A percentile compares a stretch with the other conserved stretches of the same genome.
Conservation (phyloP, 2,329 filamentous ascomycete species). For the Ascochyta lentis region DNA sequence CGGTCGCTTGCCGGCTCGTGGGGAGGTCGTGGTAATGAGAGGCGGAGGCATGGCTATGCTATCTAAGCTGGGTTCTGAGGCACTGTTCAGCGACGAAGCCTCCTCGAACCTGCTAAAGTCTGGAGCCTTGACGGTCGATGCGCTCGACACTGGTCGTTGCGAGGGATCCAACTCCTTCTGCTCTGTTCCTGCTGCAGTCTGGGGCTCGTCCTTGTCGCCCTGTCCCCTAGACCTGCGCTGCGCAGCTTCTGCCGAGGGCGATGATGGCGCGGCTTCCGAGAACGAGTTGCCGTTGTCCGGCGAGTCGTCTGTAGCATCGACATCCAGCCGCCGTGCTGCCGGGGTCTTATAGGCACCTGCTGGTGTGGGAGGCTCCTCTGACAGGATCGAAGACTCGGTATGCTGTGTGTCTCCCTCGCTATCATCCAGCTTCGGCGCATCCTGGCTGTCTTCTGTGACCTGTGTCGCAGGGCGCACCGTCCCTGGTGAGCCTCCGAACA, state of each 20-base stretch:
- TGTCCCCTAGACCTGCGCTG: slow-evolving; percentile 27
- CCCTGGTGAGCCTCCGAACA: slow-evolving; percentile 51
- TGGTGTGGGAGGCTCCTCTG: slow-evolving; percentile 48
- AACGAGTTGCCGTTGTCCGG: slow-evolving; percentile 36
- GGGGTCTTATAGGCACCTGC: slow-evolving; percentile 53
- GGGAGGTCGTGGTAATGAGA: slow-evolving; percentile 29
- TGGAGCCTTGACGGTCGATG: slow-evolving; percentile 49
- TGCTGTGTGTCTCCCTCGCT: slow-evolving; percentile 22
- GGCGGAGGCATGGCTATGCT: slow-evolving; percentile 27
- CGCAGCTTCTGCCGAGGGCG: slow-evolving; percentile 53
- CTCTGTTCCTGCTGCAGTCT: slow-evolving; percentile 11
- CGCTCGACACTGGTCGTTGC: slow-evolving; percentile 46
- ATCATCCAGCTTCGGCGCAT: slow-evolving; percentile 6
- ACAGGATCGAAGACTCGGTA: slow-evolving; percentile 37
- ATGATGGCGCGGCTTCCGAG: slow-evolving; percentile 49
- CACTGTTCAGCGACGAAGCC: slow-evolving; percentile 36
- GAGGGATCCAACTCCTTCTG: slow-evolving; percentile 30
- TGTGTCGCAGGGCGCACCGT: slow-evolving; percentile 30
- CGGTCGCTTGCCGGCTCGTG: slow-evolving; percentile 54
- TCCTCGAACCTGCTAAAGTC: slow-evolving; percentile 42
- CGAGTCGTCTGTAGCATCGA: slow-evolving; percentile 32
- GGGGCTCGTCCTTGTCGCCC: background rate
- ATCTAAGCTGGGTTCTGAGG: slow-evolving; percentile 42
- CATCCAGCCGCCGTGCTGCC: slow-evolving; percentile 37
- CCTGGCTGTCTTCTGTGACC: slow-evolving; percentile 11